Evolutionary conservation across 495 filamentous ascomycete genomes (phyloP), one percentile per base, ranked within the genome.

Genomic region (Oidiodendron maius): DNA sequence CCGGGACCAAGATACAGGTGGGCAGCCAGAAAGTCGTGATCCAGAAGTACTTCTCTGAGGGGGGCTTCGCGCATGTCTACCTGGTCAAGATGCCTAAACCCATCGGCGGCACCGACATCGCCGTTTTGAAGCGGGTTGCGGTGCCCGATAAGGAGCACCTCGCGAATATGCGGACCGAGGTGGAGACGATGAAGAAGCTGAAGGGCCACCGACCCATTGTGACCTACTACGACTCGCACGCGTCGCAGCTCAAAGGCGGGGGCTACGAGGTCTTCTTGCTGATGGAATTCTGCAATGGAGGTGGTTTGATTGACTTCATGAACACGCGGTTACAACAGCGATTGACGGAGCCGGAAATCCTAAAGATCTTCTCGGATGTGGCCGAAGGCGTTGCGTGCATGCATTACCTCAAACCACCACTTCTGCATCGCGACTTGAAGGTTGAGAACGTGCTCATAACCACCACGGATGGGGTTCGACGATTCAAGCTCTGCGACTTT

Each of bases 281-380:
- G 47, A 98, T 98, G 93, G 93, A 98, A 64, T 97, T 84, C 66
- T 83, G 79, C 60, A 76, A 80, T 53, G 79, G 79, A 58, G 93
- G 94, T 53, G 94, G 93, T 22, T 67, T 98, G 59, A 98, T 98
- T 63, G 93, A 98, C 69, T 98, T 97, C 68, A 98, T 98, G 93
- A 98, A 98, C 67, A 98, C 93, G 30, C 81, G 93, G 25, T 70
- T 98, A 53, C 93, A 97, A 67, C 88, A 97, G 64, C 88, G 93
- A 35, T 76, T 98, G 63, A 98, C 91, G 37, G 93, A 98, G 71
- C 91, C 94, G 30, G 93, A 98, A 70, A 90, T 98, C 50, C 72
- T 98, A 51, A 87, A 93, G 65, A 98, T 98, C 62, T 96, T 98
- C 68, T 81, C 86, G 13, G 93, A 97, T 63, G 87, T 95, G 24